Percentiles rank a stretch among this genome's conserved stretches.
Conservation (phyloP, 2,329 filamentous ascomycete genomes). For the Pseudogymnoascus sp. region DNA sequence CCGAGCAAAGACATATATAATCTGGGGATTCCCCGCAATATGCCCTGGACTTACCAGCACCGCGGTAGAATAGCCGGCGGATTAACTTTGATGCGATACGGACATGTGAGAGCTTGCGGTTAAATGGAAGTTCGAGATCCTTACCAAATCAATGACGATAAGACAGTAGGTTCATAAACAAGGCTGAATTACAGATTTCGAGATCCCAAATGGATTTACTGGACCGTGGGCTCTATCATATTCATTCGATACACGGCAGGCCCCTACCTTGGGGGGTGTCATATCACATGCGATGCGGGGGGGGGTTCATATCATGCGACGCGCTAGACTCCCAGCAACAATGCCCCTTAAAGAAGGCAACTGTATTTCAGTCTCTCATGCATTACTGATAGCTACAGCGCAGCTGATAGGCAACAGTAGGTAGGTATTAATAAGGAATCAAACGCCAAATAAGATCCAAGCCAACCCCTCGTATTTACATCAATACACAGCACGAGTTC, state of each 20-base stretch:
- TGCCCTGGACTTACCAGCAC: not conserved
- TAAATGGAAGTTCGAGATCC: not conserved
- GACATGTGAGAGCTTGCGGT: not conserved
- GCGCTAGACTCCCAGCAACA: not conserved
- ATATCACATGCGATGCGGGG: not conserved
- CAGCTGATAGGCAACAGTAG: constrained; percentile 2
- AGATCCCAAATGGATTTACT: not conserved
- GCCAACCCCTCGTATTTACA: constrained; percentile 39
- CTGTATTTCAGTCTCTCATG: not conserved
- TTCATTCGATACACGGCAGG: too few species aligned
- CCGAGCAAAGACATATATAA: not conserved
- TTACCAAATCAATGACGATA: not conserved
- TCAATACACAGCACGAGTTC: constrained; percentile 65
- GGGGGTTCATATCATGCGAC: too few species aligned
- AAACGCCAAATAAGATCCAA: constrained; percentile 9
- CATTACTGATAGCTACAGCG: constrained; percentile 6
- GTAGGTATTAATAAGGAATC: constrained; percentile 6
- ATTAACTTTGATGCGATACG: not conserved
- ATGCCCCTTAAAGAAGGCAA: not conserved
- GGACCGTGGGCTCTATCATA: not conserved
- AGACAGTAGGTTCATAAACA: not conserved
- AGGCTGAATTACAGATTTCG: not conserved
- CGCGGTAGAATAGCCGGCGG: not conserved
- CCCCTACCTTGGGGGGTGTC: not conserved
- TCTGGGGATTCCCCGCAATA: not conserved